Evolutionary conservation across 192 early-diverging fungal genomes (phyloP).

Genomic region (Geosiphon pyriformis): DNA sequence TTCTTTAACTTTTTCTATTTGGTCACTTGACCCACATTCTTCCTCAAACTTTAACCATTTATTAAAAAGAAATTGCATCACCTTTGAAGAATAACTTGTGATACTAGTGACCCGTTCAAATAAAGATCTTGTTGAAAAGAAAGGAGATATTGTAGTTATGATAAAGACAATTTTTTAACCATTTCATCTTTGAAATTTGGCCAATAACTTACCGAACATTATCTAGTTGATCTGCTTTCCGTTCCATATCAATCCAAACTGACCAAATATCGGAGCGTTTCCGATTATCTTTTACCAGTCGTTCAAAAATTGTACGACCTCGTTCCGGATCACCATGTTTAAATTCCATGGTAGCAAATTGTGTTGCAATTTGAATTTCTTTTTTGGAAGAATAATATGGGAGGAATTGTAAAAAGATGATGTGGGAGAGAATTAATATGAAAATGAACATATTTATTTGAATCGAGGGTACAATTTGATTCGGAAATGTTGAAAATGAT

Average conservation of each 20-base stretch:
- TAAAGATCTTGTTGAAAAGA: slow-evolving; percentile 45
- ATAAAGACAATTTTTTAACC: not conserved
- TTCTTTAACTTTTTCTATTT: slow-evolving; percentile 83
- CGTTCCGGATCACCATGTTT: slow-evolving; percentile 95
- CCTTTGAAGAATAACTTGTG: slow-evolving; percentile 92
- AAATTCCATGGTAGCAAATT: slow-evolving; percentile 98
- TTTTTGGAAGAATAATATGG: slow-evolving; percentile 12
- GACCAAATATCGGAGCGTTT: slow-evolving; percentile 96
- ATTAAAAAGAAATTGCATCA: slow-evolving; percentile 99
- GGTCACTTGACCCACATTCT: slow-evolving; percentile 69
- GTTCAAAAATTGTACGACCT: slow-evolving; percentile 97
- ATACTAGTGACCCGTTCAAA: slow-evolving; percentile 88
- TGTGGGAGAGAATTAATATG: too few species aligned
- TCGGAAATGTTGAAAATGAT: too few species aligned
- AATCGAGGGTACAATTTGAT: too few species aligned
- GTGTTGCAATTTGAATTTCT: slow-evolving; percentile 86
- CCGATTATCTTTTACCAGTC: slow-evolving; percentile 85
- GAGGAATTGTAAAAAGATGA: slow-evolving; percentile 9
- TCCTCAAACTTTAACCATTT: slow-evolving; percentile 97
- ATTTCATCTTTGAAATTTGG: slow-evolving; percentile 6
- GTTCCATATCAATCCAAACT: slow-evolving; percentile 96
- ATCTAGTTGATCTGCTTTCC: slow-evolving; percentile 62
- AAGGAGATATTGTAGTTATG: not conserved
- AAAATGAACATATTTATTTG: too few species aligned
- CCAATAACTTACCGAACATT: slow-evolving; percentile 50